phyloP scores from a whole-genome alignment of 805 yeast species.

The Myxozyma kluyveri region DNA sequence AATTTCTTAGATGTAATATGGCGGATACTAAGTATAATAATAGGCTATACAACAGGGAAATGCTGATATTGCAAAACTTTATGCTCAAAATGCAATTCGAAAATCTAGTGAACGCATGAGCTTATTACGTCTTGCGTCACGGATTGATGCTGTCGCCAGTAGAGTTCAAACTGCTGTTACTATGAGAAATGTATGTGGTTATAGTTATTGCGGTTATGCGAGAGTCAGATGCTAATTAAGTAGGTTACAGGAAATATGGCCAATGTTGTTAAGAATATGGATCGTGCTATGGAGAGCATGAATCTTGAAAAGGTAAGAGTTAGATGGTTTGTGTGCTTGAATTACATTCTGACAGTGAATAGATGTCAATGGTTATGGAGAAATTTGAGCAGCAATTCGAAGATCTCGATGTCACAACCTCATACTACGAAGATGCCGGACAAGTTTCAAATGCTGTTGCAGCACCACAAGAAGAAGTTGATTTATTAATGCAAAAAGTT shows the following conservation, averaged over 20 bases:
- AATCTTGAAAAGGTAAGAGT: constrained; percentile 64
- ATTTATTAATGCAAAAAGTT: constrained; percentile 80
- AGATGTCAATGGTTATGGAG: constrained; percentile 91
- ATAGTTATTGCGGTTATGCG: too few species aligned
- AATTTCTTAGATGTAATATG: not conserved
- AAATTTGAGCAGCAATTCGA: constrained; percentile 95
- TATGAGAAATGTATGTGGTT: constrained; percentile 54
- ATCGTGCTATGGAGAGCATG: constrained; percentile 92
- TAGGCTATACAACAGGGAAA: constrained; percentile 76
- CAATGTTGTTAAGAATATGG: constrained; percentile 92
- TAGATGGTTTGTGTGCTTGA: not conserved
- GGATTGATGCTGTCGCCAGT: constrained; percentile 94
- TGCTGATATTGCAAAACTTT: constrained; percentile 87
- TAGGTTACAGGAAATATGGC: constrained; percentile 93
- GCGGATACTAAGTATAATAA: not conserved
- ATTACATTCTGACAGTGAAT: not conserved
- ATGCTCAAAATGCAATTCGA: constrained; percentile 94
- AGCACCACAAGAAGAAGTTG: constrained; percentile 95
- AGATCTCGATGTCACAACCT: constrained; percentile 89
- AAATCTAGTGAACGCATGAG: constrained; percentile 84
- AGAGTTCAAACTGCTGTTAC: constrained; percentile 97
- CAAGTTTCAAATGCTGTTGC: constrained; percentile 81
- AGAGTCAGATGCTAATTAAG: too few species aligned
- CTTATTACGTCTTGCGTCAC: constrained; percentile 73
- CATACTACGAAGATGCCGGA: constrained; percentile 89